Percentiles rank a stretch among this genome's conserved stretches.
phyloP scores from a whole-genome alignment of 2,329 filamentous ascomycete genomes.

The Trichoderma aggressivum region DNA sequence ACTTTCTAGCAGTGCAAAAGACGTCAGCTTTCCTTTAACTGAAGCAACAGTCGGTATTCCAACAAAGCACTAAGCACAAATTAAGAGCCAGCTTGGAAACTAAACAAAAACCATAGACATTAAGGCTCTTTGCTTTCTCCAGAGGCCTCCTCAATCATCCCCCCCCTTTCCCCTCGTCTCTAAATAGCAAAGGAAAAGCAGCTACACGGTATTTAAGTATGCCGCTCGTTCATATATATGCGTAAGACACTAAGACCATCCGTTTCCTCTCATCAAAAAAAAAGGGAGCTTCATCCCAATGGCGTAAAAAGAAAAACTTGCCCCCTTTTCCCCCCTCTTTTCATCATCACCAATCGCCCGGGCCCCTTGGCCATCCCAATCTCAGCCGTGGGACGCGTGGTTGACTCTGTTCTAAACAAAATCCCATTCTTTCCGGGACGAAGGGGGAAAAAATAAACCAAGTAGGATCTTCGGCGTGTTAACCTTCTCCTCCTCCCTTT shows the following conservation, averaged over 20 bases:
- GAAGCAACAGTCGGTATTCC: neutral
- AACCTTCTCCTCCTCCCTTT: neutral
- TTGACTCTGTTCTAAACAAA: neutral
- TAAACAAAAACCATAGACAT: neutral
- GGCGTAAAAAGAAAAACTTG: neutral
- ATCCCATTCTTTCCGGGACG: neutral
- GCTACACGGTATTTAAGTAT: neutral
- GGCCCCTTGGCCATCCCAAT: neutral
- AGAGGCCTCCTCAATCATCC: neutral
- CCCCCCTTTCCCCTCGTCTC: neutral
- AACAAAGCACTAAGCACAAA: neutral
- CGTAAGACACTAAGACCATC: neutral
- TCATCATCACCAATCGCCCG: too few relatives aligned
- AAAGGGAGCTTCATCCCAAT: neutral
- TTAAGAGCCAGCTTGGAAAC: neutral
- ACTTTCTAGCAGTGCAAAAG: neutral
- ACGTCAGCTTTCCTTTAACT: neutral
- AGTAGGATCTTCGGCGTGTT: neutral
- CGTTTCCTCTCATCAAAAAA: neutral
- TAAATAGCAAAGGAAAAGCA: neutral
- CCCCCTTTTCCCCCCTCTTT: neutral
- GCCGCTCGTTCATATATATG: slow-evolving; percentile 1
- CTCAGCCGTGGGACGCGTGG: neutral
- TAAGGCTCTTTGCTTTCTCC: neutral
- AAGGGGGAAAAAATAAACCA: neutral